A percentile compares a stretch with the other conserved stretches of the same genome.
phyloP scores from a whole-genome alignment of 495 filamentous ascomycete genomes.

The Tuber borchii region DNA sequence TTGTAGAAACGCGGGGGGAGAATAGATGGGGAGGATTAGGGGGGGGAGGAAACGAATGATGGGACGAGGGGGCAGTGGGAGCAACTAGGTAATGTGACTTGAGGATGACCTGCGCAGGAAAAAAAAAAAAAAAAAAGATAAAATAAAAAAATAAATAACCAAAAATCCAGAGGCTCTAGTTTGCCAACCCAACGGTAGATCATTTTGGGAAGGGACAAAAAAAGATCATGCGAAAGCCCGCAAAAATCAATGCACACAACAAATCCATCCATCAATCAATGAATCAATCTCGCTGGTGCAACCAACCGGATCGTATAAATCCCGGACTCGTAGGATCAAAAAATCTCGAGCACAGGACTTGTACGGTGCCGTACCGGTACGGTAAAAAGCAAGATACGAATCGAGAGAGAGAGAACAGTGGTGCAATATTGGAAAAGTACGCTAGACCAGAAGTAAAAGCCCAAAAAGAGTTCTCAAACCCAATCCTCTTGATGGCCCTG shows the following conservation, averaged over 20 bases:
- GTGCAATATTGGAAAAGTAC: neutral
- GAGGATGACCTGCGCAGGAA: neutral
- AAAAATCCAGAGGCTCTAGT: neutral
- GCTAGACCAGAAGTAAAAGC: neutral
- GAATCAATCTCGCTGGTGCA: constrained; percentile 27
- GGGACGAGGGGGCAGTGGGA: neutral
- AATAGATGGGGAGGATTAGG: too few relatives aligned
- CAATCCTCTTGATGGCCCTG: neutral
- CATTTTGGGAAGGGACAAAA: neutral
- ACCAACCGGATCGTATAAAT: constrained; percentile 21
- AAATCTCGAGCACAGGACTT: neutral
- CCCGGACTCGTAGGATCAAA: neutral
- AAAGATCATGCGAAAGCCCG: neutral
- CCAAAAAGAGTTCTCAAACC: neutral
- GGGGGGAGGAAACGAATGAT: neutral
- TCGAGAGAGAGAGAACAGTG: neutral
- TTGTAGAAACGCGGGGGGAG: neutral
- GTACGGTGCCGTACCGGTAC: neutral
- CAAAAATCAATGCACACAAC: neutral
- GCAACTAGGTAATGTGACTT: neutral
- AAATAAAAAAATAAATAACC: neutral
- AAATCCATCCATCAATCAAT: neutral
- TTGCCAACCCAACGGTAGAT: neutral
- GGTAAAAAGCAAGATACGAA: neutral
- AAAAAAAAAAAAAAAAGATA: neutral